Percentiles rank a stretch among this genome's conserved stretches.
Conservation (phyloP, 345 rosid genomes). For the Streptanthus diversifolius region DNA sequence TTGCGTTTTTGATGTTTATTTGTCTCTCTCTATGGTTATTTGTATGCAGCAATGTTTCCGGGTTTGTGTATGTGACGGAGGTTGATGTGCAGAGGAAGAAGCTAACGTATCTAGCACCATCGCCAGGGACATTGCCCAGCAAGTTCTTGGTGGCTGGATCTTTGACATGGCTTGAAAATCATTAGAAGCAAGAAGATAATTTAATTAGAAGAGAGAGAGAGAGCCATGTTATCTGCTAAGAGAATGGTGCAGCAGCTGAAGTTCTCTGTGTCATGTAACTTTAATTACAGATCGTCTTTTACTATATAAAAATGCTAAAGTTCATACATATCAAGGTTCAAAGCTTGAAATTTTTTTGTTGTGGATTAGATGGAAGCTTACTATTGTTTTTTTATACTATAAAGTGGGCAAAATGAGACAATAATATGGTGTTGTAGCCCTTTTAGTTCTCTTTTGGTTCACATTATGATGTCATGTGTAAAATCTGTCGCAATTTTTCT, state of each 20-base stretch:
- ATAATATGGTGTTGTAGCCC: neutral
- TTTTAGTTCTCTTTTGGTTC: neutral
- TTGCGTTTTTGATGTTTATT: neutral
- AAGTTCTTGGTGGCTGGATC: slow-evolving; percentile 69
- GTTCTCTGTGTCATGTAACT: slow-evolving; percentile 1
- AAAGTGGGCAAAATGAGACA: neutral
- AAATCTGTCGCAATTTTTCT: too few relatives aligned
- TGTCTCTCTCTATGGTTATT: neutral
- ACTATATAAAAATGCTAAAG: neutral
- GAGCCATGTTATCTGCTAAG: neutral
- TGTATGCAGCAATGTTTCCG: slow-evolving; percentile 72
- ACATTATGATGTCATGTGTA: neutral
- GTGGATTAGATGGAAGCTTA: neutral
- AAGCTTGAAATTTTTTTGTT: neutral
- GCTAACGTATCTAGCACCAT: slow-evolving; percentile 62
- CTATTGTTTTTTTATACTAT: too few relatives aligned
- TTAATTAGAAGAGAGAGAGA: neutral
- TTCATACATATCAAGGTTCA: neutral
- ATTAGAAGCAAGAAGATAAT: slow-evolving; percentile 30
- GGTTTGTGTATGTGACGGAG: slow-evolving; percentile 71
- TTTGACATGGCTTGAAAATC: slow-evolving; percentile 78
- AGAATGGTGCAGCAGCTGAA: neutral
- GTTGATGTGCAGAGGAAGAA: slow-evolving; percentile 66
- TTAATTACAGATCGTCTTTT: neutral
- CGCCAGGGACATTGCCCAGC: slow-evolving; percentile 66